Base-by-base conservation (phyloP, 345 rosid species). In the Conringia planisiliqua region DNA sequence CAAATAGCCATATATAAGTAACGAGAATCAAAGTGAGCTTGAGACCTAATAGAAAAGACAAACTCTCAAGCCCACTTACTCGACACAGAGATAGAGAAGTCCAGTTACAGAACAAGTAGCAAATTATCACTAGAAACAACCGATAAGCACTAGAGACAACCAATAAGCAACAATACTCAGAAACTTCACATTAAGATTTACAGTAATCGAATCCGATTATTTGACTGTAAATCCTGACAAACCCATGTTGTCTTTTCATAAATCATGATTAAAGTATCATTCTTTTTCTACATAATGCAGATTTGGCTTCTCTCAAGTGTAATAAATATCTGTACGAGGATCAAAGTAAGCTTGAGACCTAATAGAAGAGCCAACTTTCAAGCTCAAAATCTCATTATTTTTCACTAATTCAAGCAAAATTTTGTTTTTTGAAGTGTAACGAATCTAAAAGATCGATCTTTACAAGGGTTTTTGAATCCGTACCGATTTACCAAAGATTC, bases 401-500 rank as follows among this genome's bases (percentile, higher is more conserved):
- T 13, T 42, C 46, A 4, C 46, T 54, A 62, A 5, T 64, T 33
- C 11, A 54, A 51, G 6, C 62, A 50, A n/a, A 36, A 26, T 3
- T 46, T 13, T 38, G 44, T 6, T 10, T n/a, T n/a, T 7, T 10
- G 0, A 10, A 35, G 2, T 20, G 12, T 17, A 39, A 12, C 1
- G n/a, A 32, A 33, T 33, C n/a, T 26, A 63, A 54, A 32, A 36
- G 57, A 55, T 35, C 30, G 2, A 30, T 26, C 35, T 20, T 43
- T 66, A 5, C 7, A 47, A 26, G 16, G 39, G 5, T 14, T 13
- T 5, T 1, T 1, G 40, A 58, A 47, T 26, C 20, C 73, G 35
- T 86, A 88, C 96, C 86, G 96, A 82, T 79, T 71, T 79, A 32
- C 73, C 52, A 43, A 91, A 87, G 50, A 83, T 86, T 36, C 66